Conservation (phyloP, 805 yeast genomes). For the Lipomyces sp. region DNA sequence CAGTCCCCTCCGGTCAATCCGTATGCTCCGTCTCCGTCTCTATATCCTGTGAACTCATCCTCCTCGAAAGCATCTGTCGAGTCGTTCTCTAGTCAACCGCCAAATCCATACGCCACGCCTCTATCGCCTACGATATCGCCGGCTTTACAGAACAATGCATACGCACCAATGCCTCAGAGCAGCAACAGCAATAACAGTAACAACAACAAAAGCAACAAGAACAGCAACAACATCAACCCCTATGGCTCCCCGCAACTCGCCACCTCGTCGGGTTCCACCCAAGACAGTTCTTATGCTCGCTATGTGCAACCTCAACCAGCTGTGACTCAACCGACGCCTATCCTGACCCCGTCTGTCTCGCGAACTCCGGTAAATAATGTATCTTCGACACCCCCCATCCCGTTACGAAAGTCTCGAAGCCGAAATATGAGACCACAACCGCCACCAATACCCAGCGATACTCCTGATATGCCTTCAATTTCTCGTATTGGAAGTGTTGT, state of each 20-base stretch:
- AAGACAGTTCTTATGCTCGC: not conserved
- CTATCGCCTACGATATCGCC: not conserved
- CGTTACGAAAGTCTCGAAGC: conserved; percentile 16
- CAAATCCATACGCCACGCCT: conserved; percentile 2
- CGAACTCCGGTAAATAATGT: not conserved
- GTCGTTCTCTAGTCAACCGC: not conserved
- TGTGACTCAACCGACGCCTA: not conserved
- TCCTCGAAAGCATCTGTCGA: not conserved
- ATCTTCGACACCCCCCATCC: conserved; percentile 10
- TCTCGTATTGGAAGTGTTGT: too few relatives aligned
- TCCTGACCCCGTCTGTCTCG: not conserved
- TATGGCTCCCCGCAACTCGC: not conserved
- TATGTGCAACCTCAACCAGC: not conserved
- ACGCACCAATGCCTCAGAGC: not conserved
- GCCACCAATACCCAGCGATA: not conserved
- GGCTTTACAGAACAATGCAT: not conserved
- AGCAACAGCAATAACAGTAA: not conserved
- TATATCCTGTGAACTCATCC: not conserved
- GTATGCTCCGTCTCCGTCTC: not conserved
- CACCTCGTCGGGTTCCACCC: not conserved
- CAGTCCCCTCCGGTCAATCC: not conserved
- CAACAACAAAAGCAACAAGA: not conserved
- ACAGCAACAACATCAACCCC: not conserved
- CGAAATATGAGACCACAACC: conserved; percentile 4
- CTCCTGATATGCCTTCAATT: not conserved